Percentiles rank a stretch among this genome's conserved stretches.
These are phyloP conservation scores for Raffaelea deltoideospora DNA, from an alignment of 2,329 filamentous ascomycete genomes.

Conservation along the genomic window DNA sequence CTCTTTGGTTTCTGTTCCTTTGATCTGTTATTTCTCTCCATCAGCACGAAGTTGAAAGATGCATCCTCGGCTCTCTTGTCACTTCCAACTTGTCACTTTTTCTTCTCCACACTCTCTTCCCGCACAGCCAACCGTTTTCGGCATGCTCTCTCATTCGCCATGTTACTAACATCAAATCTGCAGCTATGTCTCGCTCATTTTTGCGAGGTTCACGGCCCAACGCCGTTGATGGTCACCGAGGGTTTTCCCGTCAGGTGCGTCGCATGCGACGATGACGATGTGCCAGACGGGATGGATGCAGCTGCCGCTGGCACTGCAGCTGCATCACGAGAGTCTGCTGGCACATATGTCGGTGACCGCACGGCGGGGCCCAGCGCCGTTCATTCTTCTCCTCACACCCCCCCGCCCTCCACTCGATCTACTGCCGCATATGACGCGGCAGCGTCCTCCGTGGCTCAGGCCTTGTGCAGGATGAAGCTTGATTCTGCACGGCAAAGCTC, in stretches of 20 bases:
- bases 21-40: too few relatives aligned
- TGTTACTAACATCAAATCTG: conserved; percentile 25
- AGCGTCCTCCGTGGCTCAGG: conserved; percentile 28
- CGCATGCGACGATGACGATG: conserved; percentile 37
- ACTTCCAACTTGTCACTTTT: too few relatives aligned
- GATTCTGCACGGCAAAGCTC: neutral
- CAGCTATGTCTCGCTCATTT: conserved; percentile 58
- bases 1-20: too few relatives aligned
- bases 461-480: conserved; percentile 26
- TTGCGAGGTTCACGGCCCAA: conserved; percentile 55
- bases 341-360: too few relatives aligned
- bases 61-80: too few relatives aligned
- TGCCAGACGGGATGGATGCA: conserved; percentile 17
- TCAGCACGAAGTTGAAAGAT: too few relatives aligned
- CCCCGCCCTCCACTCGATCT: conserved; percentile 15
- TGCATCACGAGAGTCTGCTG: too few relatives aligned
- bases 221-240: conserved; percentile 55
- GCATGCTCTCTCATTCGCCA: conserved; percentile 3
- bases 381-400: conserved; percentile 10
- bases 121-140: neutral
- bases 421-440: too few relatives aligned
- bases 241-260: conserved; percentile 45
- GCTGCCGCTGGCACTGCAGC: conserved; percentile 17
- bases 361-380: neutral
- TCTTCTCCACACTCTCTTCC: too few relatives aligned